These are phyloP conservation scores for Phaffomyces thermotolerans DNA, from an alignment of 805 yeast species.

Conservation along the genomic window DNA sequence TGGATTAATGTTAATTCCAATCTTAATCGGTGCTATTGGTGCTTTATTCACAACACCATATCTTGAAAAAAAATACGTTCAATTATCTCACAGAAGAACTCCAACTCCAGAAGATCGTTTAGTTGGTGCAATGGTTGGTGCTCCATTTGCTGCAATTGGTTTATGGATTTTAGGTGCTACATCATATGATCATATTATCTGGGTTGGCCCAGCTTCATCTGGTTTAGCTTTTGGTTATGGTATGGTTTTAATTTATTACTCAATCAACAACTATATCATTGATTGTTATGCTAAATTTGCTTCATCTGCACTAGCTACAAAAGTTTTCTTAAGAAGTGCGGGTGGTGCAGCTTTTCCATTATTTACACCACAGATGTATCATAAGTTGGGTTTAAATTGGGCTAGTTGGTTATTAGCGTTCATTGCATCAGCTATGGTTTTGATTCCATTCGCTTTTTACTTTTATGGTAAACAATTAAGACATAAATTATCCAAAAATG, in stretches of 20 bases:
- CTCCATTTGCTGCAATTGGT: conserved; percentile 77
- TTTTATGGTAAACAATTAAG: conserved; percentile 59
- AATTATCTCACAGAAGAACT: conserved; percentile 42
- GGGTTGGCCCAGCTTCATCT: conserved; percentile 75
- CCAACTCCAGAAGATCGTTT: conserved; percentile 78
- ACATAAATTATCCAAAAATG: conserved; percentile 58
- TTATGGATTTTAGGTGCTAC: conserved; percentile 79
- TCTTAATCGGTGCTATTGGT: conserved; percentile 73
- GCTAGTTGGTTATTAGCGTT: conserved; percentile 75
- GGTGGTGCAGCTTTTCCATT: conserved; percentile 87
- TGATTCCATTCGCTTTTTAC: conserved; percentile 65
- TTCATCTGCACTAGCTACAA: conserved; percentile 75
- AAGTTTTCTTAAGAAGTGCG: conserved; percentile 71
- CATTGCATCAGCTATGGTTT: conserved; percentile 68
- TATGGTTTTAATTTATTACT: conserved; percentile 67
- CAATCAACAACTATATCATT: conserved; percentile 77
- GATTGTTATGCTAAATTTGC: conserved; percentile 83
- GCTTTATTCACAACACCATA: conserved; percentile 72
- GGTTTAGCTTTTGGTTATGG: conserved; percentile 80
- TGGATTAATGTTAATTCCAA: conserved; percentile 87
- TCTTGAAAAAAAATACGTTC: conserved; percentile 55
- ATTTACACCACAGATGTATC: conserved; percentile 77
- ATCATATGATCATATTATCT: conserved; percentile 57
- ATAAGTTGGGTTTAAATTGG: conserved; percentile 68
- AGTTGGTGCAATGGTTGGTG: conserved; percentile 74